Evolutionary conservation across 2,329 filamentous ascomycete genomes (phyloP).

Genomic region (Pseudophaeomoniella oleicola): DNA sequence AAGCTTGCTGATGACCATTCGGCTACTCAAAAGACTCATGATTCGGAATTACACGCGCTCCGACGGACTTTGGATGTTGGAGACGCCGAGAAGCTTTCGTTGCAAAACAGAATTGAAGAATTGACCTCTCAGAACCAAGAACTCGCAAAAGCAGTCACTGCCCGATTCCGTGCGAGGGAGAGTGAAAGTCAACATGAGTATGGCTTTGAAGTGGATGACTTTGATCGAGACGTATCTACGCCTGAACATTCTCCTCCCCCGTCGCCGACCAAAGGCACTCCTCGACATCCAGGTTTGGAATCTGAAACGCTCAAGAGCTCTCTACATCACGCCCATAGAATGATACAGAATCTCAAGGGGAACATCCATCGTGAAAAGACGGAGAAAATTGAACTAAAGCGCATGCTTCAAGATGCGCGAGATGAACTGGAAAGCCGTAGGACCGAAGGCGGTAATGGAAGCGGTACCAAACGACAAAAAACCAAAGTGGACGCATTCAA

Average conservation of each 20-base stretch:
- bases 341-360: slow-evolving; percentile 89
- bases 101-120: slow-evolving; percentile 80
- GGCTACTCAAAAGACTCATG: slow-evolving; percentile 63
- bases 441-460: slow-evolving; percentile 26
- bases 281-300: slow-evolving; percentile 81
- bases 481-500: slow-evolving; percentile 55
- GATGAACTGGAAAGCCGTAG: slow-evolving; percentile 70
- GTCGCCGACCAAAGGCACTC: slow-evolving; percentile 82
- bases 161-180: slow-evolving; percentile 54
- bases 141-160: slow-evolving; percentile 68
- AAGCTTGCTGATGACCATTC: slow-evolving; percentile 72
- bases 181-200: slow-evolving; percentile 43
- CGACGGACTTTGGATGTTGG: slow-evolving; percentile 66
- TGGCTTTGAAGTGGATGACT: slow-evolving; percentile 50
- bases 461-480: slow-evolving; percentile 42
- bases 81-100: slow-evolving; percentile 61
- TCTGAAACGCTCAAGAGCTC: slow-evolving; percentile 91
- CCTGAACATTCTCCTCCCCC: slow-evolving; percentile 82
- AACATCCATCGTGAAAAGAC: slow-evolving; percentile 97
- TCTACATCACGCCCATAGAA: slow-evolving; percentile 83
- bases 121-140: slow-evolving; percentile 81
- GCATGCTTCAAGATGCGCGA: slow-evolving; percentile 85
- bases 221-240: slow-evolving; percentile 53
- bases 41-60: slow-evolving; percentile 72
- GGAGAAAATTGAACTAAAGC: slow-evolving; percentile 88